Evolutionary conservation across 345 rosid genomes (phyloP).

Genomic region (Iberis pinnata): DNA sequence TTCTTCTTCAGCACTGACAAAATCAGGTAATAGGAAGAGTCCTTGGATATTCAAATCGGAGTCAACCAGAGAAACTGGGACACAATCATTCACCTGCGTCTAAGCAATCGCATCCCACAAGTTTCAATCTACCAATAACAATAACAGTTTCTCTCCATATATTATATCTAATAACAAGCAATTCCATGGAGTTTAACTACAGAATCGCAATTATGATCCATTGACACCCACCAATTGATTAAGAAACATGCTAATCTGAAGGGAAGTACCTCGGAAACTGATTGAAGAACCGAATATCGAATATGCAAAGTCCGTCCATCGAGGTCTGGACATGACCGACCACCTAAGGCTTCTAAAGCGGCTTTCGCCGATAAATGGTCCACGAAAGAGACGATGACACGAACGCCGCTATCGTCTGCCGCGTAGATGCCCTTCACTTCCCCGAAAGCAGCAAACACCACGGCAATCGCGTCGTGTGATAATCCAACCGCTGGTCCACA

Average conservation of each 20-base stretch:
- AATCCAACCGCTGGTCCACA: constrained; percentile 88
- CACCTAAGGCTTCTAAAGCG: constrained; percentile 47
- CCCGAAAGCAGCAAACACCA: constrained; percentile 60
- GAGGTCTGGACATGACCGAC: constrained; percentile 54
- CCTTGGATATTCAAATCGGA: constrained; percentile 78
- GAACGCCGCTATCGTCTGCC: constrained; percentile 86
- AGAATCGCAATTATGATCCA: no score
- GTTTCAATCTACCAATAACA: constrained; percentile 3
- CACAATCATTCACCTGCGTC: constrained; percentile 36
- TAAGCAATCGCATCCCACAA: constrained; percentile 1
- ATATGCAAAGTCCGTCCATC: constrained; percentile 67
- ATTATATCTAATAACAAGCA: neutral
- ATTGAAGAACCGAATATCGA: constrained; percentile 56
- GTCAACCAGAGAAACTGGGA: constrained; percentile 48
- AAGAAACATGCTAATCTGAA: neutral
- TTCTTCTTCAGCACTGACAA: constrained; percentile 58
- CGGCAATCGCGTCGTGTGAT: constrained; percentile 45
- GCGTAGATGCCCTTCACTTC: constrained; percentile 56
- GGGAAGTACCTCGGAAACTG: constrained; percentile 37
- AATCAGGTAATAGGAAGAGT: constrained; percentile 56
- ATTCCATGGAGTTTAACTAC: neutral
- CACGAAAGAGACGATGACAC: constrained; percentile 60
- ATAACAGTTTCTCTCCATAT: no score
- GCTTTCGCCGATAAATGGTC: constrained; percentile 47
- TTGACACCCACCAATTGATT: neutral